phyloP scores from a whole-genome alignment of 305 asterid species.

The Plantago lanceolata region DNA sequence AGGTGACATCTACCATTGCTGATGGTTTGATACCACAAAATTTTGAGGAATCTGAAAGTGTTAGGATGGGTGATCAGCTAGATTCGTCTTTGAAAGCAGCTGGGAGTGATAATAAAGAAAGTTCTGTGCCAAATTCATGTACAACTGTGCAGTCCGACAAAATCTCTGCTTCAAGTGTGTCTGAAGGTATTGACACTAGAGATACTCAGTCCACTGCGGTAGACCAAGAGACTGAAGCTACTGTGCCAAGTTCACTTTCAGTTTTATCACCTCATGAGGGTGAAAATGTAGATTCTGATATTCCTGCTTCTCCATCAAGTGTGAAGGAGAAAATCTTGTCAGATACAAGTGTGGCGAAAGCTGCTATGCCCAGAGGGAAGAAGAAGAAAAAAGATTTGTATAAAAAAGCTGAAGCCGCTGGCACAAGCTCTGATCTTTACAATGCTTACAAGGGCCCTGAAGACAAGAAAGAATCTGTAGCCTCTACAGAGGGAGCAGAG shows the following conservation, averaged over 20 bases:
- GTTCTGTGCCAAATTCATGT: conserved; percentile 22
- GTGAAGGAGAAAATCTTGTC: conserved; percentile 43
- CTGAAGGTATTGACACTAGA: not conserved
- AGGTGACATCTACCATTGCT: conserved; percentile 29
- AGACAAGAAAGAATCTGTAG: conserved; percentile 52
- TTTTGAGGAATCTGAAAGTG: conserved; percentile 30
- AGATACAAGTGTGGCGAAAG: conserved; percentile 47
- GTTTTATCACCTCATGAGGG: conserved; percentile 34
- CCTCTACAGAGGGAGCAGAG: conserved; percentile 37
- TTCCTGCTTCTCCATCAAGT: too few relatives aligned
- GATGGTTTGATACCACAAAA: conserved; percentile 24
- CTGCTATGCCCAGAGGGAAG: conserved; percentile 30
- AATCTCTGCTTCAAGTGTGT: conserved; percentile 21
- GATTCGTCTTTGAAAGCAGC: not conserved
- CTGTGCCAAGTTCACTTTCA: too few relatives aligned
- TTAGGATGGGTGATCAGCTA: too few relatives aligned
- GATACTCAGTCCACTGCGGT: conserved; percentile 13
- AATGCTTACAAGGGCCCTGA: conserved; percentile 86
- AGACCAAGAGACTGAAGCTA: conserved; percentile 27
- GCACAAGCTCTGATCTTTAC: conserved; percentile 69
- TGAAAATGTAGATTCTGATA: conserved; percentile 41
- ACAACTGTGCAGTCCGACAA: conserved; percentile 24
- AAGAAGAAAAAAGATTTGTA: too few relatives aligned
- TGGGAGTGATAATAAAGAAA: conserved; percentile 24
- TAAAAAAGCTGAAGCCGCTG: conserved; percentile 65